Percentiles rank a stretch among this genome's conserved stretches.
These are phyloP conservation scores for Cladophialophora carrionii DNA, from an alignment of 2,329 filamentous ascomycete genomes.

Conservation along the genomic window DNA sequence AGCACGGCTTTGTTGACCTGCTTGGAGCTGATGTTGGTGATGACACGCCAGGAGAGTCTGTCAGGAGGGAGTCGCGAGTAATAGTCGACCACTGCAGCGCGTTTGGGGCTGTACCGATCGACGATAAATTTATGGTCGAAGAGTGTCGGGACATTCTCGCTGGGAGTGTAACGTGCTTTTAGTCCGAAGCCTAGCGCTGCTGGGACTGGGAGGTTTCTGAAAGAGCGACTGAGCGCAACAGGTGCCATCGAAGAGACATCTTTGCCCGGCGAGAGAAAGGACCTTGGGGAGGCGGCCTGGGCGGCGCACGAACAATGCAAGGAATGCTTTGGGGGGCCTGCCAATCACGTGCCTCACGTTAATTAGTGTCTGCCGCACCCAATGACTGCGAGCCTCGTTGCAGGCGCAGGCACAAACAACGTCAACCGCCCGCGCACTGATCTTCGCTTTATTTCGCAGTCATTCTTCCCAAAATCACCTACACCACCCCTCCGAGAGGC, in stretches of 20 bases:
- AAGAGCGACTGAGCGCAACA: constrained; percentile 8
- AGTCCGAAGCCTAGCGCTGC: constrained; percentile 18
- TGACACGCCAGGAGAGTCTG: constrained; percentile 55
- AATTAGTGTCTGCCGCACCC: not conserved
- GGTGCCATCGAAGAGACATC: constrained; percentile 8
- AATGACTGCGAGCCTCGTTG: constrained; percentile 2
- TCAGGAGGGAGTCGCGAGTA: constrained; percentile 46
- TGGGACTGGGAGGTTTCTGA: constrained; percentile 17
- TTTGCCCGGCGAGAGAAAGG: not conserved
- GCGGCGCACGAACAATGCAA: not conserved
- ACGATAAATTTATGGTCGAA: constrained; percentile 23
- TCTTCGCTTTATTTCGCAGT: constrained; percentile 19
- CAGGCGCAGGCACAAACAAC: constrained; percentile 11
- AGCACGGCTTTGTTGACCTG: constrained; percentile 49
- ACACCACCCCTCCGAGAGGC: constrained; percentile 7
- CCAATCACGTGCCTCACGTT: not conserved
- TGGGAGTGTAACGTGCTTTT: constrained; percentile 15
- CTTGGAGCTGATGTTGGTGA: constrained; percentile 40
- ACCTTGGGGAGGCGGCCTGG: not conserved
- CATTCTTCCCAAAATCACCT: constrained; percentile 5
- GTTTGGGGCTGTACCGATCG: constrained; percentile 47
- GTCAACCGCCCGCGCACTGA: constrained; percentile 16
- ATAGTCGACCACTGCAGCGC: constrained; percentile 40
- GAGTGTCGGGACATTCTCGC: constrained; percentile 37
- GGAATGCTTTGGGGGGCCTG: not conserved